phyloP scores from a whole-genome alignment of 306 rosid genomes.

The Amphicarpaea edgeworthii region DNA sequence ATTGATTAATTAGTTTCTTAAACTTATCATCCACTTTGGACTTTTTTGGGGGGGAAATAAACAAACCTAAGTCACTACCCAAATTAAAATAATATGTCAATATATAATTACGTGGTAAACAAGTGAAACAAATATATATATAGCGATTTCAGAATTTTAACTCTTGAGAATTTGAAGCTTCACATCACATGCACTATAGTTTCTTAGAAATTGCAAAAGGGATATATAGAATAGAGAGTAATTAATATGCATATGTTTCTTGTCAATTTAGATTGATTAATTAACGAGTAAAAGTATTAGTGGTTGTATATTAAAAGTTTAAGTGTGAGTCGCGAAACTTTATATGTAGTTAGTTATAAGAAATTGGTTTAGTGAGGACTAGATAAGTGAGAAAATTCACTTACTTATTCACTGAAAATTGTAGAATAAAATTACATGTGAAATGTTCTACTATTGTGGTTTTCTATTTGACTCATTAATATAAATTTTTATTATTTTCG shows the following conservation, averaged over 20 bases:
- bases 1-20: constrained; percentile 35
- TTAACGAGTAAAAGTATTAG: too few species aligned
- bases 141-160: background rate
- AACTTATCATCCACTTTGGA: background rate
- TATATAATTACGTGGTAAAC: background rate
- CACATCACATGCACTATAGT: background rate
- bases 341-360: background rate
- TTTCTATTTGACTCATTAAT: background rate
- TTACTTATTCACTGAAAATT: background rate
- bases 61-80: background rate
- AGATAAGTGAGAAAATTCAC: background rate
- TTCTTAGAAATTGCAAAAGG: background rate
- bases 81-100: background rate
- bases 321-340: too few species aligned
- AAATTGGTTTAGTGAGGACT: background rate
- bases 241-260: too few species aligned
- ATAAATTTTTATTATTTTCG: background rate
- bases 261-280: too few species aligned
- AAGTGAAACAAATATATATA: background rate
- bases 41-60: background rate
- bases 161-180: background rate
- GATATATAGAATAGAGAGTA: background rate
- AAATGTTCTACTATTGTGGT: background rate
- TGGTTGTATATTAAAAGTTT: too few species aligned
- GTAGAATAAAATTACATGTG: background rate